Base-by-base conservation (phyloP, 192 early-diverging fungal genomes). In the Coemansia sp. region DNA sequence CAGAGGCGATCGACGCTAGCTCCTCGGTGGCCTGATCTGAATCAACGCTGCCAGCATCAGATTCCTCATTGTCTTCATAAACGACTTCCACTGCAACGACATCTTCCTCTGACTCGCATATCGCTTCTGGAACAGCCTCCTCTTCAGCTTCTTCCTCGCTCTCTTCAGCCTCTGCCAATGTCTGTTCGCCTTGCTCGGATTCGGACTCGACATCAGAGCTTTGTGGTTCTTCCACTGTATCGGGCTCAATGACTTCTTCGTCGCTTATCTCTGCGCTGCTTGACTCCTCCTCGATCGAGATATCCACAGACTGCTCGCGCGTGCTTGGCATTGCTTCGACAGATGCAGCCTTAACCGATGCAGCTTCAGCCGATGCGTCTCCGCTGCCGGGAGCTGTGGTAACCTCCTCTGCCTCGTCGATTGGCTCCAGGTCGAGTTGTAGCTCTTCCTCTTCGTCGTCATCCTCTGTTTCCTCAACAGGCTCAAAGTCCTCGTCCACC, bases 381-480 rank as follows among this genome's bases (percentile, higher is more conserved):
- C 9, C 52, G 55, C 0, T 38, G 31, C 31, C 31, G 6, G 31
- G 31, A 34, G 31, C 49, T 9, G 54, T 54, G 7, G 59, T 72
- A 15, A 78, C 70, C 48, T 78, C 75, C 42, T 78, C 75, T 1
- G 38, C 7, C 64, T 72, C 75, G 22, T 72, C 63, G 46, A 78
- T 78, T 14, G 75, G 75, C 42, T 78, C 75, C 38, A 78, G 65
- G 11, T 71, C 59, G 9, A 34, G 49, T 44, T 72, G 70, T 12
- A 78, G 60, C 2, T 54, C 36, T 26, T 78, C 75, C 59, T 78
- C 75, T 34, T 78, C 75, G 25, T 78, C 63, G 8, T 69, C 66
- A 37, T 78, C 75, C 6, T 61, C 62, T 2, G 65, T 59, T 0
- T 61, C 57, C 37, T 57, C 52, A 49, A 57, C 48, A 7, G 75